Conservation (phyloP, 164 flowering plant genomes). For the Liquidambar formosana region DNA sequence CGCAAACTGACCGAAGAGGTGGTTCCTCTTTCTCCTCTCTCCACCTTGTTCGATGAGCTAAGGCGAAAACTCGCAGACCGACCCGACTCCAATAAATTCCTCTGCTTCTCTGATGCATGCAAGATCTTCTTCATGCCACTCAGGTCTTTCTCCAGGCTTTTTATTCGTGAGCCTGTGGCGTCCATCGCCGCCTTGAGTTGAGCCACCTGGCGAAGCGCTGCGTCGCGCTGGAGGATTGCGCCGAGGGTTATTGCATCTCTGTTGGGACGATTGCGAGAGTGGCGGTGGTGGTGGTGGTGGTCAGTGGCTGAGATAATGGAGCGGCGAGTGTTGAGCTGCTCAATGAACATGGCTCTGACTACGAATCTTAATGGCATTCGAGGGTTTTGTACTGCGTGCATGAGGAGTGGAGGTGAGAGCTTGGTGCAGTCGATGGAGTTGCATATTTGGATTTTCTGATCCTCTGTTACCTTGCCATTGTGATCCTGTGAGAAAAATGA, state of each 20-base stretch:
- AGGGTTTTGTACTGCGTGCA: slow-evolving; percentile 80
- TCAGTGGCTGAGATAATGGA: slow-evolving; percentile 31
- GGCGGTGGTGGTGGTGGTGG: slow-evolving; percentile 3
- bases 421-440: slow-evolving; percentile 61
- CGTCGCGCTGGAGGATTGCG: slow-evolving; percentile 64
- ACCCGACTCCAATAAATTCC: slow-evolving; percentile 13
- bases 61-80: slow-evolving; percentile 60
- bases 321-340: slow-evolving; percentile 73
- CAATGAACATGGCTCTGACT: slow-evolving; percentile 78
- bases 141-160: slow-evolving; percentile 62
- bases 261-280: not conserved
- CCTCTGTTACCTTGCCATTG: slow-evolving; percentile 51
- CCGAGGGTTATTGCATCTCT: slow-evolving; percentile 49
- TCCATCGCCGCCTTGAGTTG: slow-evolving; percentile 61
- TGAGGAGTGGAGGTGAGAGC: slow-evolving; percentile 53
- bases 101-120: slow-evolving; percentile 22
- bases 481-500: too few species aligned
- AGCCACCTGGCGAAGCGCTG: slow-evolving; percentile 55
- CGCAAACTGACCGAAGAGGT: slow-evolving; percentile 30
- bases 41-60: slow-evolving; percentile 22
- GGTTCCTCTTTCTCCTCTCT: slow-evolving; percentile 44
- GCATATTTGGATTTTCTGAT: slow-evolving; percentile 51
- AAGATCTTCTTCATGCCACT: slow-evolving; percentile 54
- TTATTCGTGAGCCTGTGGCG: slow-evolving; percentile 55
- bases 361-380: slow-evolving; percentile 73